phyloP scores from a whole-genome alignment of 176 grass and related monocot species.

The Phoenix dactylifera region DNA sequence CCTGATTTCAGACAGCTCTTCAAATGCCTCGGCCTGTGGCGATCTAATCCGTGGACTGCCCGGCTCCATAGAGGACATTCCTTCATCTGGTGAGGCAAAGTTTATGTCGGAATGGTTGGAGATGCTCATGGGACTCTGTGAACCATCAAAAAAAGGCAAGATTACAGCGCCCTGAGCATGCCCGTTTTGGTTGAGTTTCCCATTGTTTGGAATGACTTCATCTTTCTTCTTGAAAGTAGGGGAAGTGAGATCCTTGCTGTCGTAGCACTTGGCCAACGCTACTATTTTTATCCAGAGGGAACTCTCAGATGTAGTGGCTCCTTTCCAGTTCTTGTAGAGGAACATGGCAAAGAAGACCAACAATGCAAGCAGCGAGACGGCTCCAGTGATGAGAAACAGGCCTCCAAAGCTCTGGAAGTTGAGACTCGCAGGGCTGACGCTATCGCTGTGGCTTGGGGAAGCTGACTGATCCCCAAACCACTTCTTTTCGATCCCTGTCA shows the following conservation, averaged over 20 bases:
- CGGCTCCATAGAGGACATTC: neutral
- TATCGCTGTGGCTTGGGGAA: slow-evolving; percentile 18
- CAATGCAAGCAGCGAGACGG: slow-evolving; percentile 41
- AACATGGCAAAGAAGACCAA: slow-evolving; percentile 45
- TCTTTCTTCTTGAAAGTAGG: slow-evolving; percentile 47
- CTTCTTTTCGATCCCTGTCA: slow-evolving; percentile 40
- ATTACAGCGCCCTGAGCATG: neutral
- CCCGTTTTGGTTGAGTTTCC: neutral
- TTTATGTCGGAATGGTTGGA: neutral
- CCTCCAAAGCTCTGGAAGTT: slow-evolving; percentile 65
- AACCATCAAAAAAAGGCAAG: neutral
- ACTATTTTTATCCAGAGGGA: slow-evolving; percentile 27
- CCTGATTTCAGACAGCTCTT: neutral
- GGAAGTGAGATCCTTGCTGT: slow-evolving; percentile 24
- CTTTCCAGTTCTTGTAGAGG: slow-evolving; percentile 45
- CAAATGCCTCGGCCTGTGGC: neutral
- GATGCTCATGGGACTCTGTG: slow-evolving; percentile 14
- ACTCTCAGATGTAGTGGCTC: neutral
- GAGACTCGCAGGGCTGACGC: slow-evolving; percentile 39
- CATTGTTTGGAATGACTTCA: neutral
- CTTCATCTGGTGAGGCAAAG: neutral
- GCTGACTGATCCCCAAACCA: slow-evolving; percentile 41
- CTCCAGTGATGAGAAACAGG: slow-evolving; percentile 76
- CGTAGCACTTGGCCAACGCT: slow-evolving; percentile 37
- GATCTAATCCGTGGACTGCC: neutral